Conservation (phyloP, 1,139 yeast species). For the Geotrichum histeridarum region DNA sequence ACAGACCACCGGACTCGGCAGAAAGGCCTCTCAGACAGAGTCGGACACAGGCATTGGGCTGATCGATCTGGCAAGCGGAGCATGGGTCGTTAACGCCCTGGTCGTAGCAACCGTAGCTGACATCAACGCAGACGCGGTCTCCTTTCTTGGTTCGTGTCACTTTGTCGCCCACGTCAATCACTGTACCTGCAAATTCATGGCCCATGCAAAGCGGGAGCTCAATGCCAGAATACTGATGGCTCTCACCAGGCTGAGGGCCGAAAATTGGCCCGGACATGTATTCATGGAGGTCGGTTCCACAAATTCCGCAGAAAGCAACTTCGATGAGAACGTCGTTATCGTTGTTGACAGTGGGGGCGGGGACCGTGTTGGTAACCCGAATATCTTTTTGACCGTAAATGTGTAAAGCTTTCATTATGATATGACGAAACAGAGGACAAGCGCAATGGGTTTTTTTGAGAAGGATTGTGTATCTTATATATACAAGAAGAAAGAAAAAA, state of each 20-base stretch:
- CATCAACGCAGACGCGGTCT: constrained; percentile 47
- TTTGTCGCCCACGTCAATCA: constrained; percentile 37
- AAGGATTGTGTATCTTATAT: no score
- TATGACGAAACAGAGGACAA: neutral
- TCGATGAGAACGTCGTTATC: constrained; percentile 43
- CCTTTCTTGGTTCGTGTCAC: constrained; percentile 39
- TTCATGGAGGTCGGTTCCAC: constrained; percentile 51
- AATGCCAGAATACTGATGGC: constrained; percentile 31
- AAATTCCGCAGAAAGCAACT: constrained; percentile 48
- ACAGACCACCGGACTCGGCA: constrained; percentile 48
- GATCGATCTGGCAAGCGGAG: constrained; percentile 43
- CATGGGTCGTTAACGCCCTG: constrained; percentile 34
- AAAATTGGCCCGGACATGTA: constrained; percentile 47
- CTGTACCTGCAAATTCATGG: constrained; percentile 50
- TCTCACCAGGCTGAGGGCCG: constrained; percentile 30
- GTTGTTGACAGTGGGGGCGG: constrained; percentile 5
- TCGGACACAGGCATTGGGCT: constrained; percentile 46
- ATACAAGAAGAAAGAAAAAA: neutral
- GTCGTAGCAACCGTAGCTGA: constrained; percentile 50
- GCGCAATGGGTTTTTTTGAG: neutral
- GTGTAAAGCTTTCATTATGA: constrained; percentile 16
- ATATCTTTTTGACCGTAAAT: constrained; percentile 17
- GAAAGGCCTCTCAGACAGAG: constrained; percentile 47
- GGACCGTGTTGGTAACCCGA: constrained; percentile 10
- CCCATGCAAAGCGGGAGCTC: constrained; percentile 46